Conservation (phyloP, 2,329 filamentous ascomycete genomes). For the Penicillium sp. region DNA sequence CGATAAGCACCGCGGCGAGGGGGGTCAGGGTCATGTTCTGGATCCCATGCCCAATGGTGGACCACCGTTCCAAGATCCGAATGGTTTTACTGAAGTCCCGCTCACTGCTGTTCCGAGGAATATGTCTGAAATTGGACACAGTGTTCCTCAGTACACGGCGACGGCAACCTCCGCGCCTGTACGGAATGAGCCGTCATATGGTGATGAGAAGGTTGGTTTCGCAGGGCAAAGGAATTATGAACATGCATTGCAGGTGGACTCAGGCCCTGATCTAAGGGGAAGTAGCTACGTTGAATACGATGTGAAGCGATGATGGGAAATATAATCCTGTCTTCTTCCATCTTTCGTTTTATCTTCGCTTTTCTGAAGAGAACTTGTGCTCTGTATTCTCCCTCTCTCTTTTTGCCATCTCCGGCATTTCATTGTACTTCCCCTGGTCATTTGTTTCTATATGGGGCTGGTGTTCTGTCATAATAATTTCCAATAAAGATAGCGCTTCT, state of each 20-base stretch:
- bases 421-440: neutral
- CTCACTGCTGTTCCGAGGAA: conserved; percentile 31
- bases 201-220: conserved; percentile 45
- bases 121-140: conserved; percentile 12
- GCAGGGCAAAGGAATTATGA: conserved; percentile 39
- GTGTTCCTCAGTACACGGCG: conserved; percentile 28
- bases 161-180: conserved; percentile 9
- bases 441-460: neutral
- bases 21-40: conserved; percentile 44
- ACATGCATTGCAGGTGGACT: conserved; percentile 29
- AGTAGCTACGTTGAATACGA: conserved; percentile 42
- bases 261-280: conserved; percentile 23
- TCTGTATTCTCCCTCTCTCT: conserved; percentile 2
- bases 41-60: conserved; percentile 10
- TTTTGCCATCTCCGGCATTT: neutral
- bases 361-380: neutral
- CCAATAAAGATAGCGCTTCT: neutral
- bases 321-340: neutral
- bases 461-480: neutral
- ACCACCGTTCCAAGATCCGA: conserved; percentile 12
- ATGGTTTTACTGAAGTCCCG: conserved; percentile 40
- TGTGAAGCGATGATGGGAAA: conserved; percentile 25
- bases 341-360: neutral
- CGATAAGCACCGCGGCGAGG: conserved; percentile 61
- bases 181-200: conserved; percentile 19